Conservation (phyloP, 305 asterid species). For the Ilex paraguariensis region DNA sequence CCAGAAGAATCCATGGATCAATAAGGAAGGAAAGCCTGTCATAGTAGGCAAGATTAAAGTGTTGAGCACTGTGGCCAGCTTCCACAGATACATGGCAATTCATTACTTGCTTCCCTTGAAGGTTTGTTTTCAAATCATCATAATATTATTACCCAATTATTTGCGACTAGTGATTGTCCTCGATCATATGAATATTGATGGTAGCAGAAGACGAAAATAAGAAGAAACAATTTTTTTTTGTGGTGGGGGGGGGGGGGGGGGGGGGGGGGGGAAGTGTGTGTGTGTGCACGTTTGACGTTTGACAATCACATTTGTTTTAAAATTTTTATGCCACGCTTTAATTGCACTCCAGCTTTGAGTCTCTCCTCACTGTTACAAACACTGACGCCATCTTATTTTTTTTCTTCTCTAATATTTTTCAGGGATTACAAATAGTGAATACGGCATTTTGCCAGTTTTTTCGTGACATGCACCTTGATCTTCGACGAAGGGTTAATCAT, state of each 20-base stretch:
- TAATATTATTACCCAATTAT: background rate
- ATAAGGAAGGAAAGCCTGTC: conserved; percentile 44
- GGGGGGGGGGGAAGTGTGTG: too few relatives aligned
- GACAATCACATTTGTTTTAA: background rate
- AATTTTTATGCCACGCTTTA: conserved; percentile 10
- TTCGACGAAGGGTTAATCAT: conserved; percentile 45
- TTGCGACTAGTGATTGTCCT: background rate
- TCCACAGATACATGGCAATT: conserved; percentile 42
- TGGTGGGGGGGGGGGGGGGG: too few relatives aligned
- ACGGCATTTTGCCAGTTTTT: conserved; percentile 58
- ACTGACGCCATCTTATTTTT: background rate
- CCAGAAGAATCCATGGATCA: conserved; percentile 51
- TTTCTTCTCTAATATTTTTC: background rate
- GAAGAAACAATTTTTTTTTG: too few relatives aligned
- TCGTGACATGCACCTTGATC: conserved; percentile 30
- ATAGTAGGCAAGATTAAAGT: conserved; percentile 38
- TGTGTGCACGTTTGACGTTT: too few relatives aligned
- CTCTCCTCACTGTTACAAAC: background rate
- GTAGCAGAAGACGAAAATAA: too few relatives aligned
- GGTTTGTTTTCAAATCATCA: conserved; percentile 22
- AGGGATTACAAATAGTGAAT: conserved; percentile 60
- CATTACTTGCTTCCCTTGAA: conserved; percentile 62
- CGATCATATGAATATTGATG: too few relatives aligned
- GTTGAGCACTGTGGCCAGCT: conserved; percentile 36
- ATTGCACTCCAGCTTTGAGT: background rate